Base-by-base conservation (phyloP, 2,329 filamentous ascomycete species). In the Moelleriella libera region DNA sequence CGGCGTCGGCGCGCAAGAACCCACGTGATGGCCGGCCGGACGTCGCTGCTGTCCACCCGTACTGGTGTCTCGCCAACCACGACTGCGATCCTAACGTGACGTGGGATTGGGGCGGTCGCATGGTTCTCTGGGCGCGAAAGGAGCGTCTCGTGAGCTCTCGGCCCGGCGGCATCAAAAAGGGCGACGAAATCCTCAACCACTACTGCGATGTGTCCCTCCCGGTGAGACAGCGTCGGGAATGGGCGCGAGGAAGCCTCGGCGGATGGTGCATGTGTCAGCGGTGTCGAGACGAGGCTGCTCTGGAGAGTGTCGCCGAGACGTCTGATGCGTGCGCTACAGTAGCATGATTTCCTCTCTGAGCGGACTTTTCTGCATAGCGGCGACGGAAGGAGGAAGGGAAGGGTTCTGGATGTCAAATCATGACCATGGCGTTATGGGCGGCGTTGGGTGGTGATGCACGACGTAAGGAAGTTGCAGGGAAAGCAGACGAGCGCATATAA, bases 61-160 rank as follows among this genome's bases (percentile, higher is more conserved):
- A 94, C 55, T 98, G 92, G 88, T 97, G 89, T 65, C 72, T 97
- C 31, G 89, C 90, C 30, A 98, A 98, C 59, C 92, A 98, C 62
- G 88, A 88, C 62, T 98, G 92, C 65, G 82, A 95, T 60, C 92
- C 92, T 7, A 96, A 95, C 62, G 88, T 97, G 40, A 78, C 78
- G 4, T 98, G 92, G 92, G 86, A 94, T 58, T 96, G 89, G 87
- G 81, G 83, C 30, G 85, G 85, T 1, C 75, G 75, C 46, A 89
- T 92, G 75, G 75, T 78, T 37, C 77, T 92, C 50, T 78, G 71
- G 70, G 77, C 78, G 2, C 69, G 80, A 44, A 69, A 79, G 51
- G 67, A 73, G 52, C 68, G 78, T 39, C 69, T 83, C 5, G 65
- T 75, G 5, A 75, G 74, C 60, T 56, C 61, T 40, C 56, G 55